Conservation (phyloP, 352 stramenopile genomes). For the Globisporangium barbulae region DNA sequence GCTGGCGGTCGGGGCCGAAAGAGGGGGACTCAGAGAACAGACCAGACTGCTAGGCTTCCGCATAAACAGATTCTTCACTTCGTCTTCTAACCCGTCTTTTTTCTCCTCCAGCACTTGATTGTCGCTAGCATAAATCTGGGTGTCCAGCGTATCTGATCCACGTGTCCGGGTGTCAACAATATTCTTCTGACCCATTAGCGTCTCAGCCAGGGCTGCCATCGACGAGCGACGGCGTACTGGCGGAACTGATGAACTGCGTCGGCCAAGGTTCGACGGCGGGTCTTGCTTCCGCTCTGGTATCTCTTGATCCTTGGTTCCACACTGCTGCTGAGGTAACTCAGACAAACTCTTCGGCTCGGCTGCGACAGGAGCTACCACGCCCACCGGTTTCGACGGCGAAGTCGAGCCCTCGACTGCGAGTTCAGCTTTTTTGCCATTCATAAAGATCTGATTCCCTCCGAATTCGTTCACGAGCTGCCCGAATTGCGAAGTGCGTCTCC, state of each 20-base stretch:
- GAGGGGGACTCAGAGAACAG: background rate
- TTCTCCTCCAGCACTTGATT: background rate
- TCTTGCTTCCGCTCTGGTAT: background rate
- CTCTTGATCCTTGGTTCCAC: background rate
- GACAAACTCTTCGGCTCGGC: background rate
- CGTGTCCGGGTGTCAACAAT: conserved; percentile 3
- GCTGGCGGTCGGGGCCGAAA: background rate
- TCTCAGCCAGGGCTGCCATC: background rate
- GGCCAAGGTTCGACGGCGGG: background rate
- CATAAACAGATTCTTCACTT: background rate
- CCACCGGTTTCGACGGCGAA: background rate
- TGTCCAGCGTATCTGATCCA: background rate
- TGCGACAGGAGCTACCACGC: background rate
- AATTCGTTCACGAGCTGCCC: conserved; percentile 9
- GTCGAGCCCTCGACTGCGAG: background rate
- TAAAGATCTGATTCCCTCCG: background rate
- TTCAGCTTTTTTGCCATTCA: background rate
- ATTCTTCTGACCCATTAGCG: conserved; percentile 1
- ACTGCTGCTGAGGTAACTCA: background rate
- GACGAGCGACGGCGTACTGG: background rate
- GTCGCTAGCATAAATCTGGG: background rate
- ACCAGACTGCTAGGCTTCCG: background rate
- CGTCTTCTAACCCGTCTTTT: background rate
- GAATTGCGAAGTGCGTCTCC: background rate
- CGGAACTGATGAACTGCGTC: background rate